Evolutionary conservation across 164 flowering plant genomes (phyloP), one percentile per base, ranked within the genome.

Genomic region (Vitis amurensis): DNA sequence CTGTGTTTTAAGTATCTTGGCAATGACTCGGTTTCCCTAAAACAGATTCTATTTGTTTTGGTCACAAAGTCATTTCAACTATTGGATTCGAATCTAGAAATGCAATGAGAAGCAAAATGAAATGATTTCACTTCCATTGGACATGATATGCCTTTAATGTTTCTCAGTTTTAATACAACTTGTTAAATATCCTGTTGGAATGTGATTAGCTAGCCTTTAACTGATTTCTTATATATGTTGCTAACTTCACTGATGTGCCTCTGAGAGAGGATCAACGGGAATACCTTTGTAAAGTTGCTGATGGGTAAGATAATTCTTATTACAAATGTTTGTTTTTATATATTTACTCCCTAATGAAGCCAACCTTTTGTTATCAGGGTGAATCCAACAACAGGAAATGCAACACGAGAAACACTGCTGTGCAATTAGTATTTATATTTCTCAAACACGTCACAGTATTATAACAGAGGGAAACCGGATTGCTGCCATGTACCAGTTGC

Each of bases 201-300:
- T 16, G n/a, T 13, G 14, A 55, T 66, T 13, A 55, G 10, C 58
- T 64, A 47, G 48, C 59, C 68, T 50, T 59, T 72, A 49, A 52
- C 71, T 72, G 56, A 37, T 51, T 71, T 59, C 15, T 61, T 8
- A 31, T 61, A 13, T 58, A 12, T 69, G 68, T 71, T 29, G 51
- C 52, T 82, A 90, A 92, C 61, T 94, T 94, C 87, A 94, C 99
- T 11, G 97, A 94, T 71, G 97, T 94, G 68, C 94, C 97, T 19
- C 71, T 94, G 70, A 89, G 97, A 82, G 99, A 91, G 5, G 99
- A 94, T 78, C 99, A 94, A 70, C 75, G 86, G 31, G 92, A 77
- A 72, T 91, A 89, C 77, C 97, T 94, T 23, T 92, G 99, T 80
- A 91, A 94, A 85, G 73, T 81, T 57, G 99, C 95, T 0, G 97